Conservation (phyloP, 2,329 filamentous ascomycete species). For the Dendryphion nanum region DNA sequence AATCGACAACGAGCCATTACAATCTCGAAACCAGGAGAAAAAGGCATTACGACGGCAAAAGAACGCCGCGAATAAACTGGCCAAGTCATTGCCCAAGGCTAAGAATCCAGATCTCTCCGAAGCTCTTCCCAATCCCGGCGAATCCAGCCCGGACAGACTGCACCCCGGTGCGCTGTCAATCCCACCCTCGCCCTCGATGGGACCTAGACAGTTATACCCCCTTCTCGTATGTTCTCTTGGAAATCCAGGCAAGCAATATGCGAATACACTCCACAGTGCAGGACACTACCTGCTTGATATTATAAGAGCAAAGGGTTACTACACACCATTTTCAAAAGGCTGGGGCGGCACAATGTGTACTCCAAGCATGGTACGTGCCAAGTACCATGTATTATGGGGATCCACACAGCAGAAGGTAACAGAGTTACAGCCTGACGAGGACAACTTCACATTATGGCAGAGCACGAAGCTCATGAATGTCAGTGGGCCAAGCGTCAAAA, state of each 20-base stretch:
- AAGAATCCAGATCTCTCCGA: too few species aligned
- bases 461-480: conserved; percentile 81
- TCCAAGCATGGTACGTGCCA: conserved; percentile 24
- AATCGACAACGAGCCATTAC: conserved; percentile 18
- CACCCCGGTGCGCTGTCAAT: conserved; percentile 3
- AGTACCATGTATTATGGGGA: conserved; percentile 47
- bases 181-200: conserved; percentile 1
- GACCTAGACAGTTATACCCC: conserved; percentile 25
- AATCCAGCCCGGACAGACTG: conserved; percentile 2
- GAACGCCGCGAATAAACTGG: too few species aligned
- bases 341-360: conserved; percentile 29
- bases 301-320: conserved; percentile 14
- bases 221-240: conserved; percentile 85
- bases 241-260: conserved; percentile 69
- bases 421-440: conserved; percentile 16
- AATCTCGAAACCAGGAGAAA: neutral
- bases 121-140: conserved; percentile 5
- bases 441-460: conserved; percentile 66
- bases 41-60: too few species aligned
- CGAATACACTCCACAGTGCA: conserved; percentile 79
- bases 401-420: neutral
- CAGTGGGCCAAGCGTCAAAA: conserved; percentile 68
- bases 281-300: conserved; percentile 68
- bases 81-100: neutral
- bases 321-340: conserved; percentile 27